Percentiles rank a stretch among this genome's conserved stretches.
Evolutionary conservation across 1,139 yeast species (phyloP).

Genomic region (Pichia sp.): DNA sequence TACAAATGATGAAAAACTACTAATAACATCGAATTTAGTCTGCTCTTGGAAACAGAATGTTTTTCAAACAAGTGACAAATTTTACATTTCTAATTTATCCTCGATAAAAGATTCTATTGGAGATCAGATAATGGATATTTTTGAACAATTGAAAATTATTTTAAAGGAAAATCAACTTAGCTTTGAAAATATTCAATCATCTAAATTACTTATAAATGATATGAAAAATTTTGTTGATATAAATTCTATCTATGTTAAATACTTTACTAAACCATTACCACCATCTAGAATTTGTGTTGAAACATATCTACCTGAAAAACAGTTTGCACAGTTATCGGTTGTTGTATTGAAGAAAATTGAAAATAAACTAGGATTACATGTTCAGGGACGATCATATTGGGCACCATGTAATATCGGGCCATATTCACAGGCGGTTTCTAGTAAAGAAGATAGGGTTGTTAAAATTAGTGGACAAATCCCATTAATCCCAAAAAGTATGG

Average conservation of each 20-base stretch:
- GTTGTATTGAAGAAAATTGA: slow-evolving; percentile 32
- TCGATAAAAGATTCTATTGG: slow-evolving; percentile 31
- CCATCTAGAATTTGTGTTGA: slow-evolving; percentile 87
- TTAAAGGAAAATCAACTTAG: slow-evolving; percentile 30
- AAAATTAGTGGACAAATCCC: slow-evolving; percentile 93
- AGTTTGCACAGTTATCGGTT: slow-evolving; percentile 53
- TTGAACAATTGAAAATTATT: slow-evolving; percentile 35
- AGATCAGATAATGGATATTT: slow-evolving; percentile 44
- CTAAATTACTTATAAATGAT: slow-evolving; percentile 53
- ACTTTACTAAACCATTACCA: slow-evolving; percentile 59
- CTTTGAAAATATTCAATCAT: slow-evolving; percentile 44
- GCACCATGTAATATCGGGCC: slow-evolving; percentile 98
- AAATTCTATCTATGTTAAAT: slow-evolving; percentile 51
- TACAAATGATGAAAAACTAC: too few species aligned
- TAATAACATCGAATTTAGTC: too few species aligned
- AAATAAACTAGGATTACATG: slow-evolving; percentile 65
- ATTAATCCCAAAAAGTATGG: slow-evolving; percentile 67
- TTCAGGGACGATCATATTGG: slow-evolving; percentile 91
- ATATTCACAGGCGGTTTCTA: slow-evolving; percentile 75
- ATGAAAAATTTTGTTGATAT: slow-evolving; percentile 59
- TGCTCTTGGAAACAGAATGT: slow-evolving; percentile 15
- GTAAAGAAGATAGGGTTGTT: slow-evolving; percentile 41
- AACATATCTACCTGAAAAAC: slow-evolving; percentile 39
- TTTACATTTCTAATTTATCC: slow-evolving; percentile 49
- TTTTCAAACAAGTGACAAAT: slow-evolving; percentile 28